Base-by-base conservation (phyloP, 2,329 filamentous ascomycete genomes). In the Aspergillus ochraceoroseus region DNA sequence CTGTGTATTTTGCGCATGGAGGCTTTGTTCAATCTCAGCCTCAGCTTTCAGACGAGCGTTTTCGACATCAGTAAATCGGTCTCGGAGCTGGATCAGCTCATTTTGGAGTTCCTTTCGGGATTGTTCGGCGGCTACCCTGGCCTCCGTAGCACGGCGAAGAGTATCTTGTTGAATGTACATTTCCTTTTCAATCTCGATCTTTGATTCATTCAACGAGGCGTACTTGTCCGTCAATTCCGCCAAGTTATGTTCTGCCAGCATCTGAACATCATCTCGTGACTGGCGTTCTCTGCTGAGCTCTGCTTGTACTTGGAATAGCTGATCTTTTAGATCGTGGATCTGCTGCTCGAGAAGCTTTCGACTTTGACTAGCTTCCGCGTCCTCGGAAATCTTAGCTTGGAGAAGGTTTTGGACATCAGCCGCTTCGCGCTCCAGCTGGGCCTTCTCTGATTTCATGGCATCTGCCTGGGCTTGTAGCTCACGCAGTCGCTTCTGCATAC, bases 121-220 rank as follows among this genome's bases (percentile, higher is more conserved):
- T 50, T 83, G 80, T 60, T 98, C 90, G 1, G 87, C 87, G 4
- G 80, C 78, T 4, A 81, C 75, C 20, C 87, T 80, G 32, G 86
- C 83, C 62, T 95, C 88, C 51, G 84, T 87, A 7, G 88, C 86
- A 39, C 90, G 80, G 25, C 92, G 81, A 31, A 95, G 76, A 7
- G 86, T 85, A 59, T 98, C 90, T 63, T 95, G 89, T 59, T 96
- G 90, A 4, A 86, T 83, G 61, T 96, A 96, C 62, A 98, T 82
- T 65, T 96, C 90, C 64, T 95, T 96, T 65, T 98, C 90, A 48
- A 98, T 95, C 32, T 82, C 94, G 55, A 95, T 95, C 65, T 98
- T 98, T 18, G 87, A 83, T 49, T 95, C 88, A 55, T 95, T 95
- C 22, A 96, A 74, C 22, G 80, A 78, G 34, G 94, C 83, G 53